Evolutionary conservation across 495 filamentous ascomycete genomes (phyloP), one percentile per base, ranked within the genome.

Genomic region (Xylaria curta): DNA sequence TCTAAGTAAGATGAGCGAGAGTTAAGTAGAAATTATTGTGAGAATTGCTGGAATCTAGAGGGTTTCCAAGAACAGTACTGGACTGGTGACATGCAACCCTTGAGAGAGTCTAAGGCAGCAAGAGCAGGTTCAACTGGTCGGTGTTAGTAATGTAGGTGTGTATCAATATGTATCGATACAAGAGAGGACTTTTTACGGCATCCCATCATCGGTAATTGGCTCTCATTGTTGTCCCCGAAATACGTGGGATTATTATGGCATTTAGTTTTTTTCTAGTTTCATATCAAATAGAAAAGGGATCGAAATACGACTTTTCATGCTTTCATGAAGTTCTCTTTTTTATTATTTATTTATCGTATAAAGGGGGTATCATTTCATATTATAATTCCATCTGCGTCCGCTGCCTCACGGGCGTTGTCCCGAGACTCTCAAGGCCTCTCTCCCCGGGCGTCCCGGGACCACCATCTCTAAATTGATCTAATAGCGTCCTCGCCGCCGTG

Each of bases 401-500:
- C 68, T 78, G 78, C 68, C 79, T 79, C 15, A 83, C 83, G 2
- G 89, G 89, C 65, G 89, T 91, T 73, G 87, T 87, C 17, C 89
- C 90, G 66, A 91, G 85, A 71, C 88, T 91, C 71, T 91, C 89
- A 44, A 91, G 74, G 0, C 89, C 89, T 66, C 88, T 79, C 76
- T 88, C 82, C 1, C 78, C 76, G 0, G 83, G 78, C 33, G 83
- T 67, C 19, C 81, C 80, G 68, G 66, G 53, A 68, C 73, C 58
- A 1, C 33, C 74, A 71, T 56, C 72, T 53, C 72, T 76, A n/a
- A 72, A 73, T 42, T 72, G 75, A 31, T 64, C 78, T 49, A 80
- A 71, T 58, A 75, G 73, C 49, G 62, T 79, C 77, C 44, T 80
- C 72, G 63, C 75, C 53, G 66, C 79, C 56, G 15, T 75, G 24